phyloP scores from a whole-genome alignment of 495 filamentous ascomycete species.

The Xylaria acuta region DNA sequence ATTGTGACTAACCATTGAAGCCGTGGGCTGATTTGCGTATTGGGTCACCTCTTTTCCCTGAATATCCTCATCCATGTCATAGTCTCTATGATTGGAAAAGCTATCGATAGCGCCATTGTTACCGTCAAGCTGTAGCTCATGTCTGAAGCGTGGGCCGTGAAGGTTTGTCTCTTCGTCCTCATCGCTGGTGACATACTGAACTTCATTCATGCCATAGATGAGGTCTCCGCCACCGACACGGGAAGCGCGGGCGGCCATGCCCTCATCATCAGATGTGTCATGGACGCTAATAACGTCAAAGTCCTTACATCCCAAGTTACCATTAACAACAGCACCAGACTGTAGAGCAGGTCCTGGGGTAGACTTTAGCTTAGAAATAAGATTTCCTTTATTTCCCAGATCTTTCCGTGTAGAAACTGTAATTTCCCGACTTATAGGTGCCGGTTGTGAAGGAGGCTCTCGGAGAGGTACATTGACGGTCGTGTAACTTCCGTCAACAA shows the following conservation, averaged over 20 bases:
- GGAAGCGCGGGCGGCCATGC: background rate
- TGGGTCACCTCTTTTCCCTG: background rate
- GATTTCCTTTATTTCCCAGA: background rate
- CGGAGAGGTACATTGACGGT: conserved; percentile 9
- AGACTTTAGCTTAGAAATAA: background rate
- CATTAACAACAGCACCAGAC: no score
- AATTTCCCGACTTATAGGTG: background rate
- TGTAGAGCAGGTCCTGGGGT: background rate
- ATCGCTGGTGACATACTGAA: background rate
- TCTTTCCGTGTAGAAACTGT: background rate
- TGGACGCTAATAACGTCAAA: background rate
- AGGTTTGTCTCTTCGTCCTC: background rate
- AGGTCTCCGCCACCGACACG: background rate
- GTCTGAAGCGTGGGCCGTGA: background rate
- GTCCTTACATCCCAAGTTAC: background rate
- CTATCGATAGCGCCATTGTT: background rate
- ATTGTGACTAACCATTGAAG: background rate
- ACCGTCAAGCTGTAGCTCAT: background rate
- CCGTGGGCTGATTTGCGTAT: no score
- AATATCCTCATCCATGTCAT: background rate
- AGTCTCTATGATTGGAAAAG: background rate
- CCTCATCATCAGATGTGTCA: conserved; percentile 6
- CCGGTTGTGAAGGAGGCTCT: background rate
- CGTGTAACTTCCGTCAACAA: background rate
- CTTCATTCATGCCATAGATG: background rate